Conservation (phyloP, 176 grass and related monocot genomes). For the Triticum timopheevii region DNA sequence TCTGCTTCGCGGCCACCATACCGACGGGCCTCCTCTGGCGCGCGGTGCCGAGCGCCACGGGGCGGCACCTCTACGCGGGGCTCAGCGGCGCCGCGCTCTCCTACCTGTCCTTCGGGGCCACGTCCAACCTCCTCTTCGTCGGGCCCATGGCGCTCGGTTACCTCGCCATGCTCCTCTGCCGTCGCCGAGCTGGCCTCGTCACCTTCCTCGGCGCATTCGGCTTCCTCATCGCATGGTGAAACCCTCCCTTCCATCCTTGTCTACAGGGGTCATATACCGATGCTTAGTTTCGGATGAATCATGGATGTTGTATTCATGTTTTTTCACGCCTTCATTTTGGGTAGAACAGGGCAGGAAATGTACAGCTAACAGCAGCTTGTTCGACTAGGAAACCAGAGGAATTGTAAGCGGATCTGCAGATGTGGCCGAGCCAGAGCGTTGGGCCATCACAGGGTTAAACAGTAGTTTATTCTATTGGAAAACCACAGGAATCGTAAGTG, state of each 20-base stretch:
- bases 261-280: not conserved
- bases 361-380: constrained; percentile 8
- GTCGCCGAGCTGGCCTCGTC: constrained; percentile 63
- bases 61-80: constrained; percentile 82
- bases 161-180: constrained; percentile 73
- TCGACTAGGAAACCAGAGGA: constrained; percentile 12
- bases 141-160: constrained; percentile 80
- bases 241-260: constrained; percentile 6
- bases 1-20: constrained; percentile 96
- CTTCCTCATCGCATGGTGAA: constrained; percentile 94
- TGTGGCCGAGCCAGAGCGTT: not conserved
- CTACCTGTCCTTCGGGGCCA: constrained; percentile 82
- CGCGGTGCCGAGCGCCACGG: constrained; percentile 53
- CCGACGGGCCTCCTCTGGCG: constrained; percentile 79
- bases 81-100: constrained; percentile 75
- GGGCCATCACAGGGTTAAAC: not conserved
- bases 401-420: not conserved
- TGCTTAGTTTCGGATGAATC: constrained; percentile 12
- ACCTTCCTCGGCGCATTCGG: constrained; percentile 90
- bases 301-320: not conserved
- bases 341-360: not conserved
- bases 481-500: constrained; percentile 1
- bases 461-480: constrained; percentile 2
- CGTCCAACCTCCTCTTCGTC: constrained; percentile 94
- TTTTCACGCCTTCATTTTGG: constrained; percentile 4